phyloP scores from a whole-genome alignment of 75 land plant genomes.

The Pinus tabuliformis region DNA sequence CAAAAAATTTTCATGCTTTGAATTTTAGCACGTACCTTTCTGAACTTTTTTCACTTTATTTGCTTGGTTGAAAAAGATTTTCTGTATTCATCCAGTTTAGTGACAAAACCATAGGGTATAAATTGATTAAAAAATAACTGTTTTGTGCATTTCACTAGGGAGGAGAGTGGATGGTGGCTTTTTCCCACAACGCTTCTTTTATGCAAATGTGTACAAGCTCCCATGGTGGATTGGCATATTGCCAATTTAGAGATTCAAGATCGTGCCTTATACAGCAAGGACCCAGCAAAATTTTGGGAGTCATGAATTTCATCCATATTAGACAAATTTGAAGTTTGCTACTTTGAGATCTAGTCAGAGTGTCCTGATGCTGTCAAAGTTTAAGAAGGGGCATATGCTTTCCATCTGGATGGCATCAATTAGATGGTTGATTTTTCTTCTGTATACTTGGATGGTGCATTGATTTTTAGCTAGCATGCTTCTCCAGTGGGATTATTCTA shows the following conservation, averaged over 20 bases:
- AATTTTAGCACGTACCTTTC: constrained; percentile 53
- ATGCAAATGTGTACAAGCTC: constrained; percentile 85
- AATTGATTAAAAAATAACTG: not conserved
- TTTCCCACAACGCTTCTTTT: constrained; percentile 65
- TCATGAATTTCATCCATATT: constrained; percentile 34
- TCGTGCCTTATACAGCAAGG: constrained; percentile 80
- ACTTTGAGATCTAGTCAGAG: not conserved
- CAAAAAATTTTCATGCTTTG: constrained; percentile 50
- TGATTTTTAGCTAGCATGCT: not conserved
- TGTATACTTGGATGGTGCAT: not conserved
- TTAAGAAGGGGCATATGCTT: not conserved
- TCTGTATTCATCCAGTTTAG: not conserved
- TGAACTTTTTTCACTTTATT: not conserved
- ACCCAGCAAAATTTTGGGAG: constrained; percentile 85
- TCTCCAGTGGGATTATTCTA: no score
- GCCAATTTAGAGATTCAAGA: constrained; percentile 97
- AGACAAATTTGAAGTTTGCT: not conserved
- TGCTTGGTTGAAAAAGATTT: not conserved
- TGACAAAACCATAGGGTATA: not conserved
- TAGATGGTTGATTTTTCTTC: not conserved
- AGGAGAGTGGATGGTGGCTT: constrained; percentile 95
- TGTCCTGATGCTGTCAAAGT: not conserved
- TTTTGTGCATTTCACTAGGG: constrained; percentile 49
- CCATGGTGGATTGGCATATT: constrained; percentile 84
- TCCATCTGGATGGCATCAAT: not conserved